These are phyloP conservation scores for Raphanus hybrid DNA, from an alignment of 441 rosid genomes.

Conservation along the genomic window DNA sequence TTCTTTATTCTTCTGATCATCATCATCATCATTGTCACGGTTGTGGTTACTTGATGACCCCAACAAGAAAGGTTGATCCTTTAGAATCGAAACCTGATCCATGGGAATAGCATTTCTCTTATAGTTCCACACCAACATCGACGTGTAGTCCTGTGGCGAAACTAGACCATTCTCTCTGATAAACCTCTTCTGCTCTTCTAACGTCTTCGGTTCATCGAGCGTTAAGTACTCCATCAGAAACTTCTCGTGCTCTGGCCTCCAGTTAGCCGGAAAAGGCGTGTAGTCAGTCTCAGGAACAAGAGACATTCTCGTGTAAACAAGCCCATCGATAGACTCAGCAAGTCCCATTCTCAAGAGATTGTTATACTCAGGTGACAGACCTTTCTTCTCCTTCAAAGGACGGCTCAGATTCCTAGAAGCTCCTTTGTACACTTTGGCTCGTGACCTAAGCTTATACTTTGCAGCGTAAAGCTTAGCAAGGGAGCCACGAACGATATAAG, in stretches of 20 bases:
- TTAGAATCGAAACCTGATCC: slow-evolving; percentile 68
- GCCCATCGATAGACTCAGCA: slow-evolving; percentile 90
- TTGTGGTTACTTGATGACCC: slow-evolving; percentile 45
- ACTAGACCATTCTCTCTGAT: slow-evolving; percentile 82
- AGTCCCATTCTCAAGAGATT: slow-evolving; percentile 93
- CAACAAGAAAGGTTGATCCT: slow-evolving; percentile 50
- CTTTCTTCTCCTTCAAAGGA: slow-evolving; percentile 92
- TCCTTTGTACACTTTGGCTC: slow-evolving; percentile 89
- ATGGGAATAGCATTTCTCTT: slow-evolving; percentile 77
- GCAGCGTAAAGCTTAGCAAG: slow-evolving; percentile 98
- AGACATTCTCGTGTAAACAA: slow-evolving; percentile 91
- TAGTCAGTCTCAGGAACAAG: slow-evolving; percentile 94
- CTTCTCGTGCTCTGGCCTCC: slow-evolving; percentile 94
- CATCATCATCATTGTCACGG: neutral
- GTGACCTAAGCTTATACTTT: slow-evolving; percentile 86
- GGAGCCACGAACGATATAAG: slow-evolving; percentile 79
- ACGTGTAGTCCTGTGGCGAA: slow-evolving; percentile 86
- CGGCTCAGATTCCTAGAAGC: slow-evolving; percentile 75
- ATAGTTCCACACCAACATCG: slow-evolving; percentile 98
- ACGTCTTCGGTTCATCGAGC: slow-evolving; percentile 74
- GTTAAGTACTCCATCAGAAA: slow-evolving; percentile 72
- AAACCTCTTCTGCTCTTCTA: slow-evolving; percentile 72
- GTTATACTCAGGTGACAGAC: slow-evolving; percentile 85
- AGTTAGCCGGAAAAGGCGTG: slow-evolving; percentile 81
- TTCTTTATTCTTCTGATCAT: slow-evolving; percentile 44